A percentile compares a stretch with the other conserved stretches of the same genome.
phyloP scores from a whole-genome alignment of 2,329 filamentous ascomycete genomes.

The Chaetothyriales sp. region DNA sequence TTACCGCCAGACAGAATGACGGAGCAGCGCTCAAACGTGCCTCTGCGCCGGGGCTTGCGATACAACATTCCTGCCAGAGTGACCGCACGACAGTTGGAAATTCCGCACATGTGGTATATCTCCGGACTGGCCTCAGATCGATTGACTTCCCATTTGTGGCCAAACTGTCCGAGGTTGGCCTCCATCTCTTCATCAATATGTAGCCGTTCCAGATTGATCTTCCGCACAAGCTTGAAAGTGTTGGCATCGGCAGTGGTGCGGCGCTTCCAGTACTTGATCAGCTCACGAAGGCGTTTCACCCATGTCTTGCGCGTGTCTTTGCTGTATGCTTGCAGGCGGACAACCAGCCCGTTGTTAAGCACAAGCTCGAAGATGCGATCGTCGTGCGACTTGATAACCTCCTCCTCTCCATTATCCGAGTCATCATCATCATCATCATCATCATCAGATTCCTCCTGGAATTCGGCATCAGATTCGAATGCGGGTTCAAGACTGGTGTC shows the following conservation, averaged over 20 bases:
- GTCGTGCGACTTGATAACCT: slow-evolving; percentile 32
- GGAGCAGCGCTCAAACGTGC: slow-evolving; percentile 45
- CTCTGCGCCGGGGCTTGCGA: slow-evolving; percentile 47
- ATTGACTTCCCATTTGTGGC: slow-evolving; percentile 52
- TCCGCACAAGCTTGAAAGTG: slow-evolving; percentile 41
- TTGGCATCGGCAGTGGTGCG: slow-evolving; percentile 41
- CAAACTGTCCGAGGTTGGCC: slow-evolving; percentile 50
- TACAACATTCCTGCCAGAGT: slow-evolving; percentile 48
- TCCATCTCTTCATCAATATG: slow-evolving; percentile 52
- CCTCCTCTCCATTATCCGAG: slow-evolving; percentile 39
- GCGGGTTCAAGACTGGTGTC: slow-evolving; percentile 39
- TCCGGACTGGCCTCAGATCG: slow-evolving; percentile 47
- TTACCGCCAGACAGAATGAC: slow-evolving; percentile 47
- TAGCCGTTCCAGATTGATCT: slow-evolving; percentile 42
- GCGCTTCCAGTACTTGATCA: slow-evolving; percentile 48
- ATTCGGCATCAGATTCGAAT: slow-evolving; percentile 41
- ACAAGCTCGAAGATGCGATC: slow-evolving; percentile 46
- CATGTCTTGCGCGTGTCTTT: slow-evolving; percentile 44
- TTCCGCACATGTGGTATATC: slow-evolving; percentile 54
- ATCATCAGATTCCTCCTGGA: slow-evolving; percentile 34
- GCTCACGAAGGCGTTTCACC: slow-evolving; percentile 41
- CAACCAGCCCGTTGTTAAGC: slow-evolving; percentile 45
- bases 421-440: too few species aligned
- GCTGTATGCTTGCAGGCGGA: slow-evolving; percentile 47
- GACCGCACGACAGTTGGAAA: slow-evolving; percentile 46